Evolutionary conservation across 2,329 filamentous ascomycete species (phyloP), one percentile per base, ranked within the genome.

Genomic region (Alternaria gaisen): DNA sequence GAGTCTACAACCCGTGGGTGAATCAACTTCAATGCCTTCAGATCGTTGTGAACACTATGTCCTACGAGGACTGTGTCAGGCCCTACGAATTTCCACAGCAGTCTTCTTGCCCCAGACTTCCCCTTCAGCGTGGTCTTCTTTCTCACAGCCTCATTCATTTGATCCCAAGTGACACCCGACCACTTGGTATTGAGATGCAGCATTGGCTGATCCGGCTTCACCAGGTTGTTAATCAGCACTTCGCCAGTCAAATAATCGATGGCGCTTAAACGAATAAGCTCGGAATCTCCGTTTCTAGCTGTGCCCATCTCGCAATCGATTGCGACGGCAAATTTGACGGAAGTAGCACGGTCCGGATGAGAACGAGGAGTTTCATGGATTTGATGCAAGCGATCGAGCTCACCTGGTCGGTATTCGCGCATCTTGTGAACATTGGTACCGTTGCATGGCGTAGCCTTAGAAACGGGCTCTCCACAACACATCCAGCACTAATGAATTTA

Each of bases 231-330:
- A 30, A 88, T 69, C 1, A 88, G 79, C 11, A 83, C 67, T 14
- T 80, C 68, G 3, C 80, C 78, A 0, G 82, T 80, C 67, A 86
- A 85, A 66, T 83, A 85, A 14, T 67, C 85, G 26, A 87, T 68
- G 2, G 82, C 68, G 0, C 82, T 83, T 1, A 88, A 42, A 4
- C 85, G 83, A 58, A 88, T 85, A 8, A 87, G 73, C 61, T 87
- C 84, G 0, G 74, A 71, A 10, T 87, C 83, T 7, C 82, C 80
- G 5, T 73, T 74, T 9, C 67, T 64, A 2, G 82, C 75, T 0
- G 77, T 80, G 16, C 85, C 85, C 84, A 87, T 87, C 64, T 87
- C 85, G 63, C 85, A 87, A 61, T 87, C 85, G 4, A 88, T 73
- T 0, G 81, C 83, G 3, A 87, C 80, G 9, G 62, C 62, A 18